These are phyloP conservation scores for Ophiocordyceps robertsii DNA, from an alignment of 2,329 filamentous ascomycete species.

Conservation along the genomic window DNA sequence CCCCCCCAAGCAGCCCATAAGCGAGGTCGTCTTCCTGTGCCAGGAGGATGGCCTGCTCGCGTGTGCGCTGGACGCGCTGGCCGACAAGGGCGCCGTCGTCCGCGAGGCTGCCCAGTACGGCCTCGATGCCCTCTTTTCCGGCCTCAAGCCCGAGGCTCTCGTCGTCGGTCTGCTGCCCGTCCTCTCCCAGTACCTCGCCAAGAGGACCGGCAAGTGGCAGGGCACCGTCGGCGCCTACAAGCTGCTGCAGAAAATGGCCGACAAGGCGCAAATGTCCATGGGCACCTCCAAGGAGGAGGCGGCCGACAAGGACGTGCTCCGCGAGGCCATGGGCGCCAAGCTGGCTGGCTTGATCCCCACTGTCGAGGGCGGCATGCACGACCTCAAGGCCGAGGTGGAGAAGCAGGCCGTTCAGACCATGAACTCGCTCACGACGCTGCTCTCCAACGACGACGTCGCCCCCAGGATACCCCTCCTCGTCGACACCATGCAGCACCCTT, in stretches of 20 bases:
- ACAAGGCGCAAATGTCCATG: slow-evolving; percentile 78
- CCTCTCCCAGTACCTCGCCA: slow-evolving; percentile 62
- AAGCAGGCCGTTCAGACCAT: slow-evolving; percentile 91
- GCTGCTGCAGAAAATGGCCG: slow-evolving; percentile 83
- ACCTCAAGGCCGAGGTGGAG: slow-evolving; percentile 76
- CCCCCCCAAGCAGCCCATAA: slow-evolving; percentile 60
- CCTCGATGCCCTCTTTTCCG: slow-evolving; percentile 72
- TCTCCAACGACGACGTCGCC: slow-evolving; percentile 94
- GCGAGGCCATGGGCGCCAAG: slow-evolving; percentile 80
- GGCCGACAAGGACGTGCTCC: slow-evolving; percentile 73
- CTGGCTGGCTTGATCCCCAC: slow-evolving; percentile 80
- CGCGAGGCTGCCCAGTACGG: slow-evolving; percentile 90
- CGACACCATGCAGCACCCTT: slow-evolving; percentile 91
- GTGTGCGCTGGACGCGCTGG: slow-evolving; percentile 67
- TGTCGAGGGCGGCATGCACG: slow-evolving; percentile 89
- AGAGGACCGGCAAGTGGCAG: slow-evolving; percentile 91
- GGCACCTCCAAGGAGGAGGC: slow-evolving; percentile 72
- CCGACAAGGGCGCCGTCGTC: slow-evolving; percentile 82
- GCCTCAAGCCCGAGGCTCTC: slow-evolving; percentile 69
- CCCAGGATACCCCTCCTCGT: slow-evolving; percentile 85
- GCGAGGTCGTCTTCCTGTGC: slow-evolving; percentile 71
- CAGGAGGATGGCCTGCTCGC: slow-evolving; percentile 63
- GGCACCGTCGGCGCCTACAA: slow-evolving; percentile 78
- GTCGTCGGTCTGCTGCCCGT: slow-evolving; percentile 71
- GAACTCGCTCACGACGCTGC: slow-evolving; percentile 74